Evolutionary conservation across 768 basidiomycete genomes (phyloP).

Genomic region (Mycena filopes): DNA sequence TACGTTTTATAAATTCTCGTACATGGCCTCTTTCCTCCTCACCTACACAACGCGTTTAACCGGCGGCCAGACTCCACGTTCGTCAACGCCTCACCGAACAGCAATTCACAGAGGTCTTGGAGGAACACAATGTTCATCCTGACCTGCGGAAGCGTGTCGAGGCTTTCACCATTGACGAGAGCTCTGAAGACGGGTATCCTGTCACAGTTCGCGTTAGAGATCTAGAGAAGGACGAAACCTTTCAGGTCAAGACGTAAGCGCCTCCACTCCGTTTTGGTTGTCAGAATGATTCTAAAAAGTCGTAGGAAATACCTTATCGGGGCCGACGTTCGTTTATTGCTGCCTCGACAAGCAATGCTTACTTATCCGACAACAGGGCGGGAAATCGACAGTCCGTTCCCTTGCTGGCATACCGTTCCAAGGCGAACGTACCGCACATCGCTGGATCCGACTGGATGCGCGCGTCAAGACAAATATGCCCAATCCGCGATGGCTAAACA

Average conservation of each 20-base stretch:
- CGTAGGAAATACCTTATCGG: constrained; percentile 36
- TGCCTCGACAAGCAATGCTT: too few species aligned
- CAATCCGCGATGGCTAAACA: constrained; percentile 35
- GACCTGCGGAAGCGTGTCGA: constrained; percentile 30
- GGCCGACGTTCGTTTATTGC: constrained; percentile 25
- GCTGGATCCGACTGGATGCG: constrained; percentile 37
- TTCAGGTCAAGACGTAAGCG: constrained; percentile 30
- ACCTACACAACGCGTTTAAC: background rate
- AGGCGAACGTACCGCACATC: constrained; percentile 32
- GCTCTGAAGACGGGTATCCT: constrained; percentile 27
- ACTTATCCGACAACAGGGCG: constrained; percentile 22
- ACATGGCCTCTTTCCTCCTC: background rate
- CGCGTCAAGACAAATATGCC: constrained; percentile 37
- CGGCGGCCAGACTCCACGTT: constrained; percentile 29
- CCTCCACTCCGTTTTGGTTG: background rate
- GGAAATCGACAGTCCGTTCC: constrained; percentile 32
- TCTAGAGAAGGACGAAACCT: constrained; percentile 29
- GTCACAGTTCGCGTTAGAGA: constrained; percentile 33
- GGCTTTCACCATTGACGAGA: constrained; percentile 26
- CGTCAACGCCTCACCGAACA: constrained; percentile 35
- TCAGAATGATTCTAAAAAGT: background rate
- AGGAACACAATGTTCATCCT: constrained; percentile 21
- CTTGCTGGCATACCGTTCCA: constrained; percentile 28
- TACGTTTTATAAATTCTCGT: constrained; percentile 36
- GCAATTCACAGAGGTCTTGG: constrained; percentile 28